These are phyloP conservation scores for Marsdenia floribunda DNA, from an alignment of 257 asterid species.

Conservation along the genomic window DNA sequence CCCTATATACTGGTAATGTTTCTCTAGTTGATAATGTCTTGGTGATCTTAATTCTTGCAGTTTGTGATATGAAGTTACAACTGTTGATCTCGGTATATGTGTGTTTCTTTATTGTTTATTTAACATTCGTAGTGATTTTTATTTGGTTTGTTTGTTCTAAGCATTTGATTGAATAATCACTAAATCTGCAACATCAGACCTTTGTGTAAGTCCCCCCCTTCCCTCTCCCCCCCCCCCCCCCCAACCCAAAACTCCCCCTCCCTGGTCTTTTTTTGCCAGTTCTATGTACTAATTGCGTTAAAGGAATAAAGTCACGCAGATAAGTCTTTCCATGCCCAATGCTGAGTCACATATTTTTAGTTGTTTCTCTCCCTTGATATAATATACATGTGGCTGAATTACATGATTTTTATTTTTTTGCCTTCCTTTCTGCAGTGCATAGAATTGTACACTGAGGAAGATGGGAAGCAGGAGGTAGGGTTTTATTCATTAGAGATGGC, in stretches of 20 bases:
- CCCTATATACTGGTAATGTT: slow-evolving; percentile 62
- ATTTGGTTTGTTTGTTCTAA: not conserved
- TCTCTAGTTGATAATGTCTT: not conserved
- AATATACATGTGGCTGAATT: not conserved
- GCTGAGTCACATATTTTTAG: not conserved
- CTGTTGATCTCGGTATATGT: not conserved
- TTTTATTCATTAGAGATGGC: slow-evolving; percentile 97
- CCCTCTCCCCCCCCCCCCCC: no score
- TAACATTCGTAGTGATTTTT: not conserved
- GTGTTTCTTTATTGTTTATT: not conserved
- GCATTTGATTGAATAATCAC: not conserved
- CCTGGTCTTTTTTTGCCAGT: not conserved
- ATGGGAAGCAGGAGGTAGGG: slow-evolving; percentile 73
- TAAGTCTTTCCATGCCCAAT: not conserved
- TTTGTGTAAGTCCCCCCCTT: not conserved
- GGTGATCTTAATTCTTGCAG: not conserved
- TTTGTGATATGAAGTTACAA: not conserved
- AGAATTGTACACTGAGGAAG: slow-evolving; percentile 65
- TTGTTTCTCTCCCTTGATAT: not conserved
- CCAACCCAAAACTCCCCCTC: no score
- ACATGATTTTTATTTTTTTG: not conserved
- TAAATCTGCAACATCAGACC: not conserved
- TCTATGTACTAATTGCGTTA: not conserved
- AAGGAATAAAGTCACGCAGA: not conserved
- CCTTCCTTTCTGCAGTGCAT: slow-evolving; percentile 54